Evolutionary conservation across 257 asterid genomes (phyloP).

Genomic region (Plantago major): DNA sequence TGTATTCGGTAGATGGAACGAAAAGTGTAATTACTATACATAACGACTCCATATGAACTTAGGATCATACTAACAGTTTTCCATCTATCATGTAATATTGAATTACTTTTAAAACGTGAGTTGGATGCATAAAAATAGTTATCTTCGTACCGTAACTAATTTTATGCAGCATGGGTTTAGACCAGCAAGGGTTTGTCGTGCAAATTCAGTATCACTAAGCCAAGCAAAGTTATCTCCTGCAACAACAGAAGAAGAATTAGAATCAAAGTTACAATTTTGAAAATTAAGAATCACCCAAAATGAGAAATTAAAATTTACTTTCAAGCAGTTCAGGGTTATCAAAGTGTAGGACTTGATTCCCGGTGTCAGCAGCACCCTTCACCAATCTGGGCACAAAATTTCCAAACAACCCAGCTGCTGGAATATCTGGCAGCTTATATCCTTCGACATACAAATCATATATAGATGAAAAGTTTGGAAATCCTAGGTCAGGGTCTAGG

Average conservation of each 20-base stretch:
- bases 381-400: background rate
- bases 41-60: background rate
- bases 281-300: no score
- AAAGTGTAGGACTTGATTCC: slow-evolving; percentile 21
- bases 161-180: slow-evolving; percentile 52
- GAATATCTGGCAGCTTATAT: slow-evolving; percentile 16
- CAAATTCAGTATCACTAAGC: slow-evolving; percentile 67
- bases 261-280: background rate
- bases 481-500: slow-evolving; percentile 14
- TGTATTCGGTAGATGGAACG: no score
- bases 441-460: slow-evolving; percentile 35
- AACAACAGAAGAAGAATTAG: background rate
- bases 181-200: slow-evolving; percentile 76
- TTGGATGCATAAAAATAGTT: background rate
- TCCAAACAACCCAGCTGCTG: slow-evolving; percentile 6
- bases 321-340: slow-evolving; percentile 29
- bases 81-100: background rate
- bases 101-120: background rate
- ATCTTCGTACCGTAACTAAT: slow-evolving; percentile 47
- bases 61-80: background rate
- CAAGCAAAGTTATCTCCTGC: slow-evolving; percentile 64
- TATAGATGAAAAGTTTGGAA: slow-evolving; percentile 33
- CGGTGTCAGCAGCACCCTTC: background rate
- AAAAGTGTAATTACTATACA: background rate
- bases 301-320: slow-evolving; percentile 21